phyloP scores from a whole-genome alignment of 768 basidiomycete species.

The Suillus fuscotomentosus region DNA sequence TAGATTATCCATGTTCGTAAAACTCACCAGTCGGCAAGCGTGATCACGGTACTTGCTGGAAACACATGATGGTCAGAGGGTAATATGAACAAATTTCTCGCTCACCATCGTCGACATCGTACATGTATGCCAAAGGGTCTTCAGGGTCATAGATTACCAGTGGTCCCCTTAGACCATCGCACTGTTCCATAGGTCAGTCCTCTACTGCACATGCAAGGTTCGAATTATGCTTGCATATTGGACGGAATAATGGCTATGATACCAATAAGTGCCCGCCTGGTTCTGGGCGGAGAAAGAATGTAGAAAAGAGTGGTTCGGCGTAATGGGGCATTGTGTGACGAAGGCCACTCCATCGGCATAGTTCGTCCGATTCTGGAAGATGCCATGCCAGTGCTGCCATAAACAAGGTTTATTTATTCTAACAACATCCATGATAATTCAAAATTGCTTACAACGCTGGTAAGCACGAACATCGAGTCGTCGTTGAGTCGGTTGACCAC shows the following conservation, averaged over 20 bases:
- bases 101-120: slow-evolving; percentile 45
- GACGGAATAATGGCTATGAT: slow-evolving; percentile 36
- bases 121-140: slow-evolving; percentile 36
- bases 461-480: slow-evolving; percentile 44
- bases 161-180: slow-evolving; percentile 24
- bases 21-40: slow-evolving; percentile 37
- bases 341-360: slow-evolving; percentile 44
- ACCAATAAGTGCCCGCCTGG: slow-evolving; percentile 32
- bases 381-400: slow-evolving; percentile 54
- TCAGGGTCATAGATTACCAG: slow-evolving; percentile 42
- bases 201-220: not conserved
- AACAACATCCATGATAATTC: not conserved
- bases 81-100: not conserved
- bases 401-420: not conserved
- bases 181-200: slow-evolving; percentile 1
- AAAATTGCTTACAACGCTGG: slow-evolving; percentile 43
- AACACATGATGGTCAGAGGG: not conserved
- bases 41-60: slow-evolving; percentile 39
- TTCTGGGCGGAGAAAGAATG: slow-evolving; percentile 19
- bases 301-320: slow-evolving; percentile 16
- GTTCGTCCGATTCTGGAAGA: slow-evolving; percentile 41
- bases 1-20: not conserved
- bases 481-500: slow-evolving; percentile 45
- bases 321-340: slow-evolving; percentile 33
- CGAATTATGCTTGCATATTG: slow-evolving; percentile 29